Evolutionary conservation across 2,329 filamentous ascomycete genomes (phyloP).

Genomic region (Neobulgaria alba): DNA sequence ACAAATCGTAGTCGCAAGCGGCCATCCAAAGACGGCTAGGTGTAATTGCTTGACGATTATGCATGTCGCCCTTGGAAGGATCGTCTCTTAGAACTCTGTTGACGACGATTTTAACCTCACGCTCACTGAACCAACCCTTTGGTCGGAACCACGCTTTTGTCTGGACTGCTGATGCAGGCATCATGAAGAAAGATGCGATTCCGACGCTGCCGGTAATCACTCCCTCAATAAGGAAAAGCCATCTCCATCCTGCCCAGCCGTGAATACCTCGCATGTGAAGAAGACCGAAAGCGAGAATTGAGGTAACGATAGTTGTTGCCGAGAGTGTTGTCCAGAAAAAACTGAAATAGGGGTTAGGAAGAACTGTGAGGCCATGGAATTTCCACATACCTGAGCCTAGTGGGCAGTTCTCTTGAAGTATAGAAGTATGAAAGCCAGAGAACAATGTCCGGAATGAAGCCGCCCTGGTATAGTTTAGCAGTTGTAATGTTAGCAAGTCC

Average conservation of each 20-base stretch:
- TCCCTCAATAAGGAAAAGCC: constrained; percentile 39
- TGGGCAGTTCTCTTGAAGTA: constrained; percentile 59
- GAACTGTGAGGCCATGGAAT: background rate
- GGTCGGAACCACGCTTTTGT: constrained; percentile 46
- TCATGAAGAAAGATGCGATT: constrained; percentile 44
- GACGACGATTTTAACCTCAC: constrained; percentile 58
- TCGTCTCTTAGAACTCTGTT: constrained; percentile 50
- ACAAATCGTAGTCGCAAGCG: constrained; percentile 49
- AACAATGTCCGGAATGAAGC: constrained; percentile 56
- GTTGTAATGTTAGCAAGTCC: constrained; percentile 11
- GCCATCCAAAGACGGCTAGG: constrained; percentile 30
- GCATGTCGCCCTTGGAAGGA: constrained; percentile 42
- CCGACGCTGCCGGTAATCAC: constrained; percentile 46
- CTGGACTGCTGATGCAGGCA: constrained; percentile 53
- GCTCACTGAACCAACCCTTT: constrained; percentile 53
- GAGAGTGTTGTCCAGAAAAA: constrained; percentile 63
- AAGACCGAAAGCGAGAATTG: constrained; percentile 38
- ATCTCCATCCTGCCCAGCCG: constrained; percentile 30
- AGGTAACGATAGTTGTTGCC: constrained; percentile 27
- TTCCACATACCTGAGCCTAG: constrained; percentile 43
- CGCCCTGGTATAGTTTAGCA: constrained; percentile 33
- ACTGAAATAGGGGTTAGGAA: constrained; percentile 33
- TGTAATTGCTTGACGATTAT: constrained; percentile 47
- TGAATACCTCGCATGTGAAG: constrained; percentile 18
- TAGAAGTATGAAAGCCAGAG: constrained; percentile 71